A percentile compares a stretch with the other conserved stretches of the same genome.
Conservation (phyloP, 768 basidiomycete species). For the Baorangia bicolor region DNA sequence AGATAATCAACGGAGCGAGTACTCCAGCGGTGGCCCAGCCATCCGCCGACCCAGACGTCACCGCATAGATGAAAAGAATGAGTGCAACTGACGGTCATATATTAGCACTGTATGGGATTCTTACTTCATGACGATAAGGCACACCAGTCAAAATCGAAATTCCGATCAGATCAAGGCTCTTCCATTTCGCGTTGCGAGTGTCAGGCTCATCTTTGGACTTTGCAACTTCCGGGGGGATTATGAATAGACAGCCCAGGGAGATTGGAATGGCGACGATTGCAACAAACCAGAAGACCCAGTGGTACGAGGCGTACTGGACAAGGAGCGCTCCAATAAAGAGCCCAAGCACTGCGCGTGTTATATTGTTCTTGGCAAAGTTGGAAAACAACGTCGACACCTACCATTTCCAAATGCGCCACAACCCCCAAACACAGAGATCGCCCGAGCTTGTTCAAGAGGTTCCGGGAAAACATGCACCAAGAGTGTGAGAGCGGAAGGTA, state of each 20-base stretch:
- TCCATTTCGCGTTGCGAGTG: conserved; percentile 18
- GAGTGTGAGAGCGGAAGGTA: conserved; percentile 49
- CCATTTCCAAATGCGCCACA: conserved; percentile 47
- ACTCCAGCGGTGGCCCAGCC: conserved; percentile 50
- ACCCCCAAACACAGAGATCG: conserved; percentile 48
- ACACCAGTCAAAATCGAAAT: conserved; percentile 38
- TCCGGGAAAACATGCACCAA: conserved; percentile 51
- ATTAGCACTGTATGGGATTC: background rate
- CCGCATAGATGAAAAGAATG: conserved; percentile 41
- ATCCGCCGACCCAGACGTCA: conserved; percentile 44
- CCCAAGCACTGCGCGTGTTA: conserved; percentile 34
- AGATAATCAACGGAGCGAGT: conserved; percentile 46
- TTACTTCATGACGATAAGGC: background rate
- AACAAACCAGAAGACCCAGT: conserved; percentile 53
- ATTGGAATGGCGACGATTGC: conserved; percentile 39
- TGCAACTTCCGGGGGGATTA: conserved; percentile 32
- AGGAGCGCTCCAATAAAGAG: conserved; percentile 44
- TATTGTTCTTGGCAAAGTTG: background rate
- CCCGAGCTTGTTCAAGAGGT: conserved; percentile 44
- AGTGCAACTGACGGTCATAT: conserved; percentile 28
- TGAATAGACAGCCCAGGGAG: conserved; percentile 30
- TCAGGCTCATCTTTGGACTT: conserved; percentile 1
- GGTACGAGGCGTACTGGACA: conserved; percentile 40
- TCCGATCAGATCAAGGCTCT: conserved; percentile 39
- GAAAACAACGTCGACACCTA: background rate